Evolutionary conservation across 352 stramenopile species (phyloP).

Genomic region (Phytophthora idaei): DNA sequence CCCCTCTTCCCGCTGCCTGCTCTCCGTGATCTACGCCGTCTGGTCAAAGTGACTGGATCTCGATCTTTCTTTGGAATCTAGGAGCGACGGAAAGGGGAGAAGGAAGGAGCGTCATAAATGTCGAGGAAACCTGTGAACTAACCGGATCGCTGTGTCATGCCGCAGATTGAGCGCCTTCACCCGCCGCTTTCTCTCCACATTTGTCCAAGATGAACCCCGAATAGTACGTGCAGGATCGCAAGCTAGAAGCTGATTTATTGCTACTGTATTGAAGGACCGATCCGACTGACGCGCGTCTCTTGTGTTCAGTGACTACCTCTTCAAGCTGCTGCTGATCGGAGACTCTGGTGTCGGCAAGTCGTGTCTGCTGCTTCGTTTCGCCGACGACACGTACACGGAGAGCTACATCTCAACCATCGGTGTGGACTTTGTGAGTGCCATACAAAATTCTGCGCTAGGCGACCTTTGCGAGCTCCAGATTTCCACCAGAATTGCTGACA

Average conservation of each 20-base stretch:
- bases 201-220: constrained; percentile 88
- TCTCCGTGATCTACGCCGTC: background rate
- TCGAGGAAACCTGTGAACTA: constrained; percentile 2
- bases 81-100: constrained; percentile 8
- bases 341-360: constrained; percentile 98
- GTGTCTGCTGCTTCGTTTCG: constrained; percentile 98
- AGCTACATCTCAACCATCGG: constrained; percentile 99
- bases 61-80: constrained; percentile 28
- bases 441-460: background rate
- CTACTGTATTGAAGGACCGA: background rate
- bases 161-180: constrained; percentile 36
- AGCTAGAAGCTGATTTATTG: constrained; percentile 4
- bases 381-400: constrained; percentile 99
- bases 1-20: background rate
- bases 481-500: constrained; percentile 21
- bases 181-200: constrained; percentile 23
- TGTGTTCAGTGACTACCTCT: constrained; percentile 95
- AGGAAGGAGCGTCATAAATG: background rate
- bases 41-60: constrained; percentile 26
- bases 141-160: constrained; percentile 12
- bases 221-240: constrained; percentile 80
- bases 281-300: constrained; percentile 19
- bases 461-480: background rate
- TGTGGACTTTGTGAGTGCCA: constrained; percentile 97
- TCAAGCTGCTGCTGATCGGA: constrained; percentile 98